A percentile compares a stretch with the other conserved stretches of the same genome.
These are phyloP conservation scores for Aspergillus brasiliensis DNA, from an alignment of 2,329 filamentous ascomycete species.

Conservation along the genomic window DNA sequence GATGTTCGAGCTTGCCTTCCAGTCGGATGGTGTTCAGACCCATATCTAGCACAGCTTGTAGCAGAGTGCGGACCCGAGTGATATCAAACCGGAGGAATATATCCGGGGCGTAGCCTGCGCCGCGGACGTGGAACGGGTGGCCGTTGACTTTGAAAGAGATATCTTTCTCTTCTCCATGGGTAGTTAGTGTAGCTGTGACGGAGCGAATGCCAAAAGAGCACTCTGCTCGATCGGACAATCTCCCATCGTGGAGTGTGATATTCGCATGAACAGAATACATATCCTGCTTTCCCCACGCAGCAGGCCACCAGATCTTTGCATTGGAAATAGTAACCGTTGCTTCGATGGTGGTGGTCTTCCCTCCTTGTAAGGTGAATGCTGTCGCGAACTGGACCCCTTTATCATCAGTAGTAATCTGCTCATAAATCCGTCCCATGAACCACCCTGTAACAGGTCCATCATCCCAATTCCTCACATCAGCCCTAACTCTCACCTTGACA, in stretches of 20 bases:
- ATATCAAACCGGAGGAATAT: slow-evolving; percentile 63
- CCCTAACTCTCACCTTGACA: neutral
- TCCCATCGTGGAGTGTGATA: slow-evolving; percentile 17
- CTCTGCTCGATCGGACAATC: slow-evolving; percentile 37
- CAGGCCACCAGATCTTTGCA: slow-evolving; percentile 64
- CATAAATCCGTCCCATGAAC: too few species aligned
- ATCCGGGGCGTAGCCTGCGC: slow-evolving; percentile 63
- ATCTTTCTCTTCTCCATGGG: slow-evolving; percentile 48
- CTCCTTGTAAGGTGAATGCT: slow-evolving; percentile 42
- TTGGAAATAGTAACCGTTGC: slow-evolving; percentile 44
- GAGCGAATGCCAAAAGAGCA: slow-evolving; percentile 57
- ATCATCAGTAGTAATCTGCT: too few species aligned
- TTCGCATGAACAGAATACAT: slow-evolving; percentile 48
- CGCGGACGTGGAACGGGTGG: slow-evolving; percentile 61
- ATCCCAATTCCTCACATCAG: too few species aligned
- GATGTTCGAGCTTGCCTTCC: slow-evolving; percentile 67
- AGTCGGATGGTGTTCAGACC: slow-evolving; percentile 65
- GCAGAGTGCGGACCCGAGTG: slow-evolving; percentile 52
- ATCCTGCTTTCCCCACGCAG: slow-evolving; percentile 60
- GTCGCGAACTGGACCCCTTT: slow-evolving; percentile 28
- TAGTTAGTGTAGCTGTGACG: slow-evolving; percentile 56
- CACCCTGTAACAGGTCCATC: rapidly evolving
- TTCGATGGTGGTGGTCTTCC: slow-evolving; percentile 42
- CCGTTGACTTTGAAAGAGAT: slow-evolving; percentile 60
- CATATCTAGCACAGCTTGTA: slow-evolving; percentile 60